phyloP scores from a whole-genome alignment of 139 green algal species.

The Micractinium sp. region DNA sequence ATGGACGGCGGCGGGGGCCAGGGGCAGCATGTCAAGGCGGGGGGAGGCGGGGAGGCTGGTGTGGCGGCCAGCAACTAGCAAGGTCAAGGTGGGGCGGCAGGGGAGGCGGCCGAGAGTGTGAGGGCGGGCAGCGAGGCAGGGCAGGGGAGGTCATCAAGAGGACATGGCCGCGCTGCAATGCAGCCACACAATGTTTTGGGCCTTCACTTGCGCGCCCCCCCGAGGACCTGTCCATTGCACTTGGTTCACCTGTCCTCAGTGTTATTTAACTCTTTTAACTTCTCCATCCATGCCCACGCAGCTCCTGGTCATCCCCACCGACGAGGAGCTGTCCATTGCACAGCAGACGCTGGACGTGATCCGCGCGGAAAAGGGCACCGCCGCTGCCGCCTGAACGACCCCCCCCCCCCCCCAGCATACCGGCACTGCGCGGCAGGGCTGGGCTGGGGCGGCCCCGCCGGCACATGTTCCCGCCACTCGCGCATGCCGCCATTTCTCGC shows the following conservation, averaged over 20 bases:
- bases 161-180: too few relatives aligned
- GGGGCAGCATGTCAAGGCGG: too few relatives aligned
- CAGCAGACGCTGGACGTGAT: constrained; percentile 77
- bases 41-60: neutral
- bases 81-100: too few relatives aligned
- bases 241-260: neutral
- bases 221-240: neutral
- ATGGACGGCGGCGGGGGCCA: too few relatives aligned
- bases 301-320: constrained; percentile 85
- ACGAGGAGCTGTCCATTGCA: constrained; percentile 92
- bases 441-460: too few relatives aligned
- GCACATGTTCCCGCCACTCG: too few relatives aligned
- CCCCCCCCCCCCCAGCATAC: too few relatives aligned
- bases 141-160: too few relatives aligned
- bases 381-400: neutral
- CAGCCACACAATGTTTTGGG: too few relatives aligned
- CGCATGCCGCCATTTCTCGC: too few relatives aligned
- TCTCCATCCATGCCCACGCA: neutral
- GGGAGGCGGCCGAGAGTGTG: neutral
- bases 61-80: too few relatives aligned
- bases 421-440: too few relatives aligned
- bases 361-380: neutral
- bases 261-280: neutral
- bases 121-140: neutral
- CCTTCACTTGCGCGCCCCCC: neutral